Conservation (phyloP, 2,329 filamentous ascomycete species). For the Cercospora canescens region DNA sequence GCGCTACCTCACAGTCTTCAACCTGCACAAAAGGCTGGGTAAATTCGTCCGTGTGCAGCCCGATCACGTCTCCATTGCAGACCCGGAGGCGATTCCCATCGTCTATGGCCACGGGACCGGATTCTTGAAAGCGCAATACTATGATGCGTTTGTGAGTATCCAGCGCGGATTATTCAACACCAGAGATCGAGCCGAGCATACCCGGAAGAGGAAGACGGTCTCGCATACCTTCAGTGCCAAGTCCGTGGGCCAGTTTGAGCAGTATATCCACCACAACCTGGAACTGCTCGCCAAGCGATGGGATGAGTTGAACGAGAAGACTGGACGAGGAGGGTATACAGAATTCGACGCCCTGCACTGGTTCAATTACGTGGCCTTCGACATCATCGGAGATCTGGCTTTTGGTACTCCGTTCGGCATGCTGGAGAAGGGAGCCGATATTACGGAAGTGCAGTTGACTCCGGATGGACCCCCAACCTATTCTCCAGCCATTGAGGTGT, state of each 20-base stretch:
- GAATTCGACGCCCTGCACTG: constrained; percentile 64
- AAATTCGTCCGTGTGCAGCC: constrained; percentile 82
- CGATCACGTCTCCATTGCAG: constrained; percentile 78
- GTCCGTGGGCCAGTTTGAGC: constrained; percentile 72
- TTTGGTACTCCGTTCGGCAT: constrained; percentile 76
- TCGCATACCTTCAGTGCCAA: constrained; percentile 85
- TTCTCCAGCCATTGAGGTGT: constrained; percentile 71
- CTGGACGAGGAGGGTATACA: constrained; percentile 55
- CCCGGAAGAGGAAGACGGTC: constrained; percentile 84
- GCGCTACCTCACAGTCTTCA: constrained; percentile 61
- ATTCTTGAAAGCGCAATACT: constrained; percentile 67
- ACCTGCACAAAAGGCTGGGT: constrained; percentile 72
- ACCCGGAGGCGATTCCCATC: constrained; percentile 71
- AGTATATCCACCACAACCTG: constrained; percentile 81
- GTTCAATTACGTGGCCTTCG: constrained; percentile 80
- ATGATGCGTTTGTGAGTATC: constrained; percentile 89
- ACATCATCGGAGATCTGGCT: constrained; percentile 64
- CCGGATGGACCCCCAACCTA: constrained; percentile 32
- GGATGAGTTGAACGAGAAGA: constrained; percentile 61
- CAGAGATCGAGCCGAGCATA: constrained; percentile 76
- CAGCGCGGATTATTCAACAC: constrained; percentile 87
- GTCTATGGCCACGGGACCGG: constrained; percentile 69
- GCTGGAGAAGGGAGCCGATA: constrained; percentile 66
- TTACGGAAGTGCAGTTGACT: constrained; percentile 34
- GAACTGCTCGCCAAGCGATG: constrained; percentile 72